Evolutionary conservation across 345 rosid species (phyloP), one percentile per base, ranked within the genome.

Genomic region (Ricinus communis): DNA sequence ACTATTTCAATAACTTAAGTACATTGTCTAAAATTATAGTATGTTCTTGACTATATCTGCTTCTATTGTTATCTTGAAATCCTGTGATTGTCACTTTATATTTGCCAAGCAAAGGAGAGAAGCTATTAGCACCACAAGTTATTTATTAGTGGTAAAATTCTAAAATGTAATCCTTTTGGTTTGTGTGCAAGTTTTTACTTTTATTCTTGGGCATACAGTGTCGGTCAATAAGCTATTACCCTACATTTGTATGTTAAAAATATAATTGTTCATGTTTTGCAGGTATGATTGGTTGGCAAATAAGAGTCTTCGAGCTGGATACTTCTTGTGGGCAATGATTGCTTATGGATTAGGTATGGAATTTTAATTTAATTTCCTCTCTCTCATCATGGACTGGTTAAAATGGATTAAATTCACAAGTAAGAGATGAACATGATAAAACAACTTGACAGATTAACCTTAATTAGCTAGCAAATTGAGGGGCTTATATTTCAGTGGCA

Each of bases 201-300:
- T 58, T 15, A 24, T 1, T 30, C 59, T 8, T 60, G 43, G 14
- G 64, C 64, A 16, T 22, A 50, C 36, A 10, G n/a, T 25, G 66
- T 55, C 18, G 5, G 36, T 10, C 13, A 33, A 41, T 38, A n/a
- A 51, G 15, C 59, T 67, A 25, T 36, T 28, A 30, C 16, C 28
- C 30, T 38, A 13, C 49, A 24, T 22, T n/a, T 63, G 56, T 62
- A 38, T 40, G 15, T 9, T 27, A 38, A n/a, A 52, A 27, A 65
- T 10, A 21, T 30, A 54, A 16, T 30, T 15, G 18, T 11, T 49
- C 27, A 28, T 21, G 70, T 71, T 7, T 62, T 78, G 75, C 90
- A 95, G 98, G 81, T 90, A 92, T 70, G 98, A 92, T 75, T 89
- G 92, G 97, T 74, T 92, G 82, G 91, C 96, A 62, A 90, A 86